Conservation (phyloP, 495 filamentous ascomycete species). For the Neurospora sp. region DNA sequence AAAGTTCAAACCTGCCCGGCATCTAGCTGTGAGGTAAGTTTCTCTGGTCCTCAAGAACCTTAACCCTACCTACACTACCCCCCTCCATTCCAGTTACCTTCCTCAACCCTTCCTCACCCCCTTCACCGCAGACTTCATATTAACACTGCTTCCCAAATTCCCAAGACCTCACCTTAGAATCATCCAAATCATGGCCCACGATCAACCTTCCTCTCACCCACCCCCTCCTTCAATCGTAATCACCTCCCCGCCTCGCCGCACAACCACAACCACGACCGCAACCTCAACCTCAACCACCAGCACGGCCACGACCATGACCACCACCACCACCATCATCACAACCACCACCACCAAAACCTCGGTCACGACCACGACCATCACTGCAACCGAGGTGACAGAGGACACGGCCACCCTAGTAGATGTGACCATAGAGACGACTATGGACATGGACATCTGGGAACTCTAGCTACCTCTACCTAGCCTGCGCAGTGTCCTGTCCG, state of each 20-base stretch:
- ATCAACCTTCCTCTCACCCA: not conserved
- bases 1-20: not conserved
- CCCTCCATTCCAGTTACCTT: not conserved
- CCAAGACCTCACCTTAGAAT: too few relatives aligned
- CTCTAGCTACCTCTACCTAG: too few relatives aligned
- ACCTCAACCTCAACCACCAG: not conserved
- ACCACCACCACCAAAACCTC: not conserved
- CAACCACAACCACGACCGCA: not conserved
- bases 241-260: not conserved
- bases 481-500: too few relatives aligned
- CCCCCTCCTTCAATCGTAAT: not conserved
- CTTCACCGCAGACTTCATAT: not conserved
- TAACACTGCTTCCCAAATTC: not conserved
- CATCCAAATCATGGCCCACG: too few relatives aligned
- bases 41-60: not conserved
- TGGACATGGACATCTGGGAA: too few relatives aligned
- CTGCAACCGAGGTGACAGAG: not conserved
- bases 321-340: not conserved
- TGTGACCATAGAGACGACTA: too few relatives aligned
- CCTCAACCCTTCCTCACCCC: not conserved
- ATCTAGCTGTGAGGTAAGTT: not conserved
- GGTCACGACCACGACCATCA: not conserved
- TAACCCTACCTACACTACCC: rapidly evolving
- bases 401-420: too few relatives aligned
- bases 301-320: not conserved